Evolutionary conservation across 495 filamentous ascomycete genomes (phyloP), one percentile per base, ranked within the genome.

Genomic region (Penicillium longicatenatum): DNA sequence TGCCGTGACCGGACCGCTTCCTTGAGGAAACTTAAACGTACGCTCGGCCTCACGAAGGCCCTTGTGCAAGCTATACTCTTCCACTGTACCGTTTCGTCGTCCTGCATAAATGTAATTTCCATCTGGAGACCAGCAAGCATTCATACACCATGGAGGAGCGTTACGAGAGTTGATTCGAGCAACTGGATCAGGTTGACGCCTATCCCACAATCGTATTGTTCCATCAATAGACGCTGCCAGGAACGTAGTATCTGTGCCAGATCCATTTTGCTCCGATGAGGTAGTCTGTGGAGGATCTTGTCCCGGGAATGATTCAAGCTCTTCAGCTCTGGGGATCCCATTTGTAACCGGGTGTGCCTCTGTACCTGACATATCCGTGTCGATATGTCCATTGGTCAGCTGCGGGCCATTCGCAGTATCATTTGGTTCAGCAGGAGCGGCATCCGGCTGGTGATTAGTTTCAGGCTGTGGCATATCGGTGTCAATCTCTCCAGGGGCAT

Each of bases 81-180:
- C 94, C 1, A 98, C 94, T 0, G 91, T 96, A 53, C 91, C 89
- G 72, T 98, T 98, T 52, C 95, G 82, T 37, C 94, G 83, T 6
- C 94, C 94, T 16, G 89, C 92, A 72, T 96, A 98, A 54, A 98
- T 92, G 72, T 82, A 93, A 71, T 98, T 97, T 24, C 94, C 94
- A 72, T 96, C 89, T 2, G 92, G 92, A 58, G 88, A 92, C 94
- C 95, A 98, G 73, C 91, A 95, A n/a, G 91, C 92, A 59, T 88
- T 91, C 88, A 96, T 98, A 71, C 93, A 97, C 95, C 95, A 98
- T 9, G 92, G 94, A 3, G 95, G 92, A 7, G 88, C 86, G 50
- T 89, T 88, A 10, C 81, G 77, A 51, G 89, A 88, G 16, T 76
- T 78, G 49, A 97, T 91, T 35, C 85, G 82, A 29, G 95, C 91